These are phyloP conservation scores for Ramaria rubella DNA, from an alignment of 768 basidiomycete genomes.

Conservation along the genomic window DNA sequence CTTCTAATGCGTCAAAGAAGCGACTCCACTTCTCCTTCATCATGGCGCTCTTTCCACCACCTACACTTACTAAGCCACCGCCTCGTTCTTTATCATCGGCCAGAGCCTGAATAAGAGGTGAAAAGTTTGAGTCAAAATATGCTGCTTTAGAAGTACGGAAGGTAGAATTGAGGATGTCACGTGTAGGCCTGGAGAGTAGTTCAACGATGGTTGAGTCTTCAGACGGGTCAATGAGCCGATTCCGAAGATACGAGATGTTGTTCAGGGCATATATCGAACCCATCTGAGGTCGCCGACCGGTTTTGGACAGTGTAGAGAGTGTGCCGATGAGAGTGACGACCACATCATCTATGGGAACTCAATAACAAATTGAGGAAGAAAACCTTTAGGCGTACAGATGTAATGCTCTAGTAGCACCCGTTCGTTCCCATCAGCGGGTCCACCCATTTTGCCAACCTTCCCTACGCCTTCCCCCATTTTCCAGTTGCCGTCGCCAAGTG, in stretches of 20 bases:
- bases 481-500: constrained; percentile 85
- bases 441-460: constrained; percentile 41
- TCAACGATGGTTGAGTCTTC: constrained; percentile 38
- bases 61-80: constrained; percentile 26
- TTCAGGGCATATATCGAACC: constrained; percentile 75
- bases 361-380: background rate
- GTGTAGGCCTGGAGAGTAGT: constrained; percentile 54
- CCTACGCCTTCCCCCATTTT: constrained; percentile 82
- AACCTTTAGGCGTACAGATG: constrained; percentile 43
- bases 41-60: constrained; percentile 50
- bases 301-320: constrained; percentile 54
- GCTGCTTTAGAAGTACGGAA: constrained; percentile 77
- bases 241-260: constrained; percentile 66
- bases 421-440: constrained; percentile 39
- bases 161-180: constrained; percentile 57
- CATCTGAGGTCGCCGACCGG: constrained; percentile 46
- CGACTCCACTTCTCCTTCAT: constrained; percentile 74
- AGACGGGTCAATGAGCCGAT: constrained; percentile 50
- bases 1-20: constrained; percentile 77
- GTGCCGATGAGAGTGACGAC: constrained; percentile 56
- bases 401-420: constrained; percentile 65
- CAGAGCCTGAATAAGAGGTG: constrained; percentile 62
- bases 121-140: constrained; percentile 80
- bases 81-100: constrained; percentile 43
- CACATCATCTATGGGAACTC: constrained; percentile 53